Percentiles rank a stretch among this genome's conserved stretches.
Conservation (phyloP, 257 asterid genomes). For the Ballota nigra region DNA sequence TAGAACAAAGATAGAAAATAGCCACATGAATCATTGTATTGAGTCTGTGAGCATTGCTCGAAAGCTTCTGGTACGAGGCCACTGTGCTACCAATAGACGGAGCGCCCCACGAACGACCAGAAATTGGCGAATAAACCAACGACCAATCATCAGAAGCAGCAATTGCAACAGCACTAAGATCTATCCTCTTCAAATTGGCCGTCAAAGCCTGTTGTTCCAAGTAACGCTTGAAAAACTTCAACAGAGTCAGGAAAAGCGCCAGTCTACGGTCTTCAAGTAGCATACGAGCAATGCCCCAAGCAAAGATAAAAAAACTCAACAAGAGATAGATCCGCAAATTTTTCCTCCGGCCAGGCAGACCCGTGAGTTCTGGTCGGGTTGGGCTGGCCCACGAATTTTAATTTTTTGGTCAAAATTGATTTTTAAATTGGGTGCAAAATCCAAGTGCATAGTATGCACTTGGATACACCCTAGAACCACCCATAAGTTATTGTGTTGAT, state of each 20-base stretch:
- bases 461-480: too few relatives aligned
- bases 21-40: slow-evolving; percentile 84
- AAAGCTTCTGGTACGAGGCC: slow-evolving; percentile 68
- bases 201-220: slow-evolving; percentile 72
- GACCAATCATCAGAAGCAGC: slow-evolving; percentile 93
- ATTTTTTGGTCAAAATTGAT: too few relatives aligned
- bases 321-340: too few relatives aligned
- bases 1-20: not conserved
- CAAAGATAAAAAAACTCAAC: too few relatives aligned
- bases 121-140: slow-evolving; percentile 49
- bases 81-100: slow-evolving; percentile 33
- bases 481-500: too few relatives aligned
- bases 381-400: too few relatives aligned
- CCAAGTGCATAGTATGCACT: too few relatives aligned
- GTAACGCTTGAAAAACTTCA: slow-evolving; percentile 63
- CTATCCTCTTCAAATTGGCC: slow-evolving; percentile 68
- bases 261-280: slow-evolving; percentile 80
- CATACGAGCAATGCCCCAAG: slow-evolving; percentile 71
- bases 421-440: too few relatives aligned
- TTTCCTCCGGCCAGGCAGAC: too few relatives aligned
- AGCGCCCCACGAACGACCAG: slow-evolving; percentile 60
- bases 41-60: slow-evolving; percentile 75
- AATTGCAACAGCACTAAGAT: slow-evolving; percentile 70
- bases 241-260: slow-evolving; percentile 79
- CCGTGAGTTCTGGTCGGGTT: too few relatives aligned